Evolutionary conservation across 257 asterid genomes (phyloP).

Genomic region (Rubia yunnanensis): DNA sequence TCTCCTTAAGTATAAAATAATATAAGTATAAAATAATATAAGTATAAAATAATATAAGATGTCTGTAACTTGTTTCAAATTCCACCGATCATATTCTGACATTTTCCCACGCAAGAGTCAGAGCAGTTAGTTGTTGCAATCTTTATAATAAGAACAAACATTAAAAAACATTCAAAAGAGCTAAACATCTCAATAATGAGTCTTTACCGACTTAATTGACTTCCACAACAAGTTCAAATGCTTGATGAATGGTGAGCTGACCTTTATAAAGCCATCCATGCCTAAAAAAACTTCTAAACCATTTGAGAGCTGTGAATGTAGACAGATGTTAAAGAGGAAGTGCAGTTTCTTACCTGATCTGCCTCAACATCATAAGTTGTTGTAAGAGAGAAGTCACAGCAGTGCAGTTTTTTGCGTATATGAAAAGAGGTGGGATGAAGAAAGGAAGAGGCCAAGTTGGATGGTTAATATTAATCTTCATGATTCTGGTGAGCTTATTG

Average conservation of each 20-base stretch:
- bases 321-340: not conserved
- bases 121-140: conserved; percentile 2
- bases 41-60: not conserved
- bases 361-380: too few relatives aligned
- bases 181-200: not conserved
- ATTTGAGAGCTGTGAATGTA: too few relatives aligned
- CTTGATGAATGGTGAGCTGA: not conserved
- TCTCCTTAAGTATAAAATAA: too few relatives aligned
- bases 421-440: conserved; percentile 8
- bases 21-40: too few relatives aligned
- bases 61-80: not conserved
- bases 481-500: conserved; percentile 17
- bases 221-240: conserved; percentile 3
- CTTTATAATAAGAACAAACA: not conserved
- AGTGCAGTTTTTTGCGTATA: not conserved
- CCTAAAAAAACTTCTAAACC: not conserved
- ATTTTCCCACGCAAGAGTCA: not conserved
- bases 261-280: not conserved
- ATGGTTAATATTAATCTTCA: conserved; percentile 1
- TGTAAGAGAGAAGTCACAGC: too few relatives aligned
- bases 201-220: conserved; percentile 4
- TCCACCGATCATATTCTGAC: not conserved
- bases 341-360: not conserved
- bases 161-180: not conserved
- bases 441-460: conserved; percentile 10